Percentiles rank a stretch among this genome's conserved stretches.
These are phyloP conservation scores for Sporothrix protearum DNA, from an alignment of 2,329 filamentous ascomycete genomes.

Conservation along the genomic window DNA sequence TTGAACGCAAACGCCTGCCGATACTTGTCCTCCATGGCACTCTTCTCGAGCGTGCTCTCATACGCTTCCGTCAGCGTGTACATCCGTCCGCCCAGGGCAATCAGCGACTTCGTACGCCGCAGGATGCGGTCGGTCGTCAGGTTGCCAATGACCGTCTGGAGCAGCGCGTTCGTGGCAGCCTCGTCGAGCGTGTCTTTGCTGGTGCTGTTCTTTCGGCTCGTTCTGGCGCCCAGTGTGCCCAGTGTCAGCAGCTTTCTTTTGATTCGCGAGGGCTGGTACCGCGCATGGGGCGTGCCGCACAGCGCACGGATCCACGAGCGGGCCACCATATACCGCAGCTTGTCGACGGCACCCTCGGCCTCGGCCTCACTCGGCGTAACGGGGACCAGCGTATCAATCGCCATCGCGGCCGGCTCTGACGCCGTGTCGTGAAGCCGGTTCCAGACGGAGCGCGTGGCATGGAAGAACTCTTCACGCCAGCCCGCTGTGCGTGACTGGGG, in stretches of 20 bases:
- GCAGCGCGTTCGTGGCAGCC: constrained; percentile 42
- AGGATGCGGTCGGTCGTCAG: constrained; percentile 53
- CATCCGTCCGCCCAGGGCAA: constrained; percentile 55
- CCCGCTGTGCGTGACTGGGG: constrained; percentile 35
- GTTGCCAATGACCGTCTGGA: constrained; percentile 48
- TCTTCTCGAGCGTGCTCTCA: constrained; percentile 53
- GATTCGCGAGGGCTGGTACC: constrained; percentile 48
- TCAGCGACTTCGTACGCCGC: constrained; percentile 57
- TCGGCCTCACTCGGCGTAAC: constrained; percentile 16
- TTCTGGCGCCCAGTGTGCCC: constrained; percentile 33
- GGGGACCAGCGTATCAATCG: constrained; percentile 29
- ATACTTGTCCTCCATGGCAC: constrained; percentile 53
- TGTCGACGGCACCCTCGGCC: background rate
- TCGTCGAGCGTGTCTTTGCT: constrained; percentile 27
- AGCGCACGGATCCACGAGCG: constrained; percentile 54
- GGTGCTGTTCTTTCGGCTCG: background rate
- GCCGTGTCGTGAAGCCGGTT: constrained; percentile 55
- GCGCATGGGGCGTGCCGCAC: constrained; percentile 50
- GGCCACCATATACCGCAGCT: constrained; percentile 22
- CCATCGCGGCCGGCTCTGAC: constrained; percentile 44
- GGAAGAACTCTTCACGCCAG: constrained; percentile 58
- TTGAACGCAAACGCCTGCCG: constrained; percentile 60
- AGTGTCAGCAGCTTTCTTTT: constrained; percentile 52
- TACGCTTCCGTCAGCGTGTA: constrained; percentile 62
- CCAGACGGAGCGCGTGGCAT: constrained; percentile 52